These are phyloP conservation scores for Scleroderma bovista DNA, from an alignment of 768 basidiomycete species.

Conservation along the genomic window DNA sequence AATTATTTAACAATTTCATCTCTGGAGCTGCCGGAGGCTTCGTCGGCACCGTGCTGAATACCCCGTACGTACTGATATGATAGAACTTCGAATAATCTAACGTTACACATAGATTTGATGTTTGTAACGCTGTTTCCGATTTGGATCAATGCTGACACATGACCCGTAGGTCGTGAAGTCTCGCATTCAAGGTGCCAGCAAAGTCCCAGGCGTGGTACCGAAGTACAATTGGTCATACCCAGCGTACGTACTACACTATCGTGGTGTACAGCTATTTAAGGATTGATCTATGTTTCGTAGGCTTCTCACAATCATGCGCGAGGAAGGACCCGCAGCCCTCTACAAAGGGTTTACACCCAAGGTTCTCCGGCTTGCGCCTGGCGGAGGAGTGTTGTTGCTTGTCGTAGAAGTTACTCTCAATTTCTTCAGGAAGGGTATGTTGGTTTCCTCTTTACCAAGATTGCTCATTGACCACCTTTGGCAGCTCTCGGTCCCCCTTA, in stretches of 20 bases:
- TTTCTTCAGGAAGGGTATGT: conserved; percentile 64
- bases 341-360: conserved; percentile 98
- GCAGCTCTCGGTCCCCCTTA: conserved; percentile 30
- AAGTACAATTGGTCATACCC: conserved; percentile 98
- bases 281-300: conserved; percentile 21
- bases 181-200: conserved; percentile 77
- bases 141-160: neutral
- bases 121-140: conserved; percentile 16
- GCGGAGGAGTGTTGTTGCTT: conserved; percentile 88
- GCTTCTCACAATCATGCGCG: conserved; percentile 71
- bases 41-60: conserved; percentile 86
- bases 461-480: neutral
- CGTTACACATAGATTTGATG: conserved; percentile 39
- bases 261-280: neutral
- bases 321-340: conserved; percentile 80
- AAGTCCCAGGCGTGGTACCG: conserved; percentile 61
- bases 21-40: conserved; percentile 90
- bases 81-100: conserved; percentile 6
- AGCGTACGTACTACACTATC: conserved; percentile 35
- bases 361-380: conserved; percentile 90
- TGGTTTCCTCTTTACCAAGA: neutral
- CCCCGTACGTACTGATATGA: conserved; percentile 53
- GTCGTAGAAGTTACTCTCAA: conserved; percentile 87
- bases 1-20: conserved; percentile 86
- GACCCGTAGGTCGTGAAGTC: conserved; percentile 82